Base-by-base conservation (phyloP, 2,329 filamentous ascomycete species). In the Mycosphaerella sp. region DNA sequence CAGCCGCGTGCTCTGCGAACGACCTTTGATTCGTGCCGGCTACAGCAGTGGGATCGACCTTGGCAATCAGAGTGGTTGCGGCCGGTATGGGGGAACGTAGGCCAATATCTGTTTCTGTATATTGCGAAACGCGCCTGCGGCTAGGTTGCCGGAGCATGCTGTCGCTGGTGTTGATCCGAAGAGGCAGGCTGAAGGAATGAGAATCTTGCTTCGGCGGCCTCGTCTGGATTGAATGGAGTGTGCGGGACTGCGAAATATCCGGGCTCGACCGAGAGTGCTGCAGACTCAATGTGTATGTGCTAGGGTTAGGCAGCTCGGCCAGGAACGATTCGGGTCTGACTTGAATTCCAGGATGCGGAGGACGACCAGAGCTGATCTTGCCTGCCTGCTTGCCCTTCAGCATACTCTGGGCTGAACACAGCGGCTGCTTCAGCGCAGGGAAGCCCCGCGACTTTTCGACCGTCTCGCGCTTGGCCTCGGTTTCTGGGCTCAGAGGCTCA, bases 101-200 rank as follows among this genome's bases (percentile, higher is more conserved):
- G 12, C 48, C 38, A 14, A 46, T 39, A 40, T 63, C 61, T 11
- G 55, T 43, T 29, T 55, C 49, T 36, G 49, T 54, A 34, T 54
- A 56, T n/a, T 47, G 45, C 21, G 58, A 46, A 17, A 39, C 43
- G 12, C 54, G 54, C 12, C 48, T 52, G 31, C 39, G 32, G 8
- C 29, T 29, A 7, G 41, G 34, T 31, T 45, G 54, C 21, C 42
- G 57, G 12, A 53, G 36, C 38, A 31, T 43, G 29, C 63, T 38
- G 62, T 68, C 34, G 64, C 65, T 51, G 62, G 72, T 67, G 47
- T 73, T 71, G 41, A 72, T 55, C 45, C 62, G 60, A 14, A 69
- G 53, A 4, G 67, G 67, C 1, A 69, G 55, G 46, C 63, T 51
- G 69, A 70, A 55, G 46, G 64, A 51, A 54, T 58, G 59, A 17